phyloP scores from a whole-genome alignment of 805 yeast species.

The Teunomyces gatunensis region DNA sequence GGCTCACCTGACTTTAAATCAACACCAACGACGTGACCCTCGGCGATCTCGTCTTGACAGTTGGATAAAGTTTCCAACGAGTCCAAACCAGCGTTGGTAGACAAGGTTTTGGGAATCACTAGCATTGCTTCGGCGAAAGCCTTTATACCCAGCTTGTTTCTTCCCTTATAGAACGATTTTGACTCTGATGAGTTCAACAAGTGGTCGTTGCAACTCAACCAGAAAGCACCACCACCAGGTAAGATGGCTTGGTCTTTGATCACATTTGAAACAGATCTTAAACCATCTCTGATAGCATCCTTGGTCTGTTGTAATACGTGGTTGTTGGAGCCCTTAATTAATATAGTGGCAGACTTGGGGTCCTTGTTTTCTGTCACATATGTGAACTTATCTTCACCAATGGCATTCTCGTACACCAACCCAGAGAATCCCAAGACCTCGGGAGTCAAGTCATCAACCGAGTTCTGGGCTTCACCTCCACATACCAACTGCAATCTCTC shows the following conservation, averaged over 20 bases:
- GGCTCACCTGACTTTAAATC: slow-evolving; percentile 92
- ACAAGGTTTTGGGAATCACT: slow-evolving; percentile 88
- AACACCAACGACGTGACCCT: slow-evolving; percentile 83
- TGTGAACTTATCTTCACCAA: slow-evolving; percentile 97
- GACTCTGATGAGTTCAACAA: slow-evolving; percentile 44
- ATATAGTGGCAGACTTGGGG: slow-evolving; percentile 87
- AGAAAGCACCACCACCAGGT: slow-evolving; percentile 98
- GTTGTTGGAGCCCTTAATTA: slow-evolving; percentile 90
- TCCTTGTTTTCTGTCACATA: slow-evolving; percentile 86
- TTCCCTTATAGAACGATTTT: slow-evolving; percentile 69
- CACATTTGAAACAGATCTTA: slow-evolving; percentile 91
- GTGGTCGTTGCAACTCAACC: slow-evolving; percentile 74
- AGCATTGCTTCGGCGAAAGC: slow-evolving; percentile 93
- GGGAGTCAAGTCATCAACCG: slow-evolving; percentile 88
- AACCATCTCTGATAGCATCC: slow-evolving; percentile 96
- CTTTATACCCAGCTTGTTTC: slow-evolving; percentile 82
- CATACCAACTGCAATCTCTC: slow-evolving; percentile 94
- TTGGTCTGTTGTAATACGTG: slow-evolving; percentile 88
- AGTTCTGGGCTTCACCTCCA: slow-evolving; percentile 97
- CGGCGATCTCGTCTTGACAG: slow-evolving; percentile 85
- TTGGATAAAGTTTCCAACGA: slow-evolving; percentile 83
- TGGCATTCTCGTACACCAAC: slow-evolving; percentile 82
- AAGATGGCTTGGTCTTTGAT: slow-evolving; percentile 79
- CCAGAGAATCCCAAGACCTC: slow-evolving; percentile 85
- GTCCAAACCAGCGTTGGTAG: slow-evolving; percentile 91